These are phyloP conservation scores for Pythium angustatum DNA, from an alignment of 352 stramenopile species.

Conservation along the genomic window DNA sequence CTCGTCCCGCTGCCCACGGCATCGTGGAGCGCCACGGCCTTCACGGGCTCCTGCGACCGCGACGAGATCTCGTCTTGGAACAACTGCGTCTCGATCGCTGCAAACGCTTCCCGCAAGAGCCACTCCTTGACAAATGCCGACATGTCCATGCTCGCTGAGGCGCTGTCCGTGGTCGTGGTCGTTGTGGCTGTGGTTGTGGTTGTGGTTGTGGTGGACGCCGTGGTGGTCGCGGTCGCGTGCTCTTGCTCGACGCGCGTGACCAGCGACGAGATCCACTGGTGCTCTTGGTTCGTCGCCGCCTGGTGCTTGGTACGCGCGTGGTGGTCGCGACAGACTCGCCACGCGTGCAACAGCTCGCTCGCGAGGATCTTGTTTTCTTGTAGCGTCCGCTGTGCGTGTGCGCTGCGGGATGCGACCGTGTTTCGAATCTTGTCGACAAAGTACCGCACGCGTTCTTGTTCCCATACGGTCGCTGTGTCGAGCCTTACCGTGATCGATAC, in stretches of 20 bases:
- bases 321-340: conserved; percentile 49
- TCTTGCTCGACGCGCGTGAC: conserved; percentile 46
- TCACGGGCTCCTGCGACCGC: conserved; percentile 49
- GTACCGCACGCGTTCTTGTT: conserved; percentile 37
- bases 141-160: conserved; percentile 38
- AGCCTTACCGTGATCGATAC: conserved; percentile 73
- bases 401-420: conserved; percentile 28
- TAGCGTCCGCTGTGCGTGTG: conserved; percentile 14
- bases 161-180: neutral
- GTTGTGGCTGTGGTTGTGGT: neutral
- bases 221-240: neutral
- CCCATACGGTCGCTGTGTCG: conserved; percentile 47
- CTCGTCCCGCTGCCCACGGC: conserved; percentile 54
- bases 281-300: conserved; percentile 27
- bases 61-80: conserved; percentile 48
- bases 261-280: conserved; percentile 47
- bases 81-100: conserved; percentile 49
- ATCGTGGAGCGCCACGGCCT: conserved; percentile 46
- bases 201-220: neutral
- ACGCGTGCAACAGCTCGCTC: conserved; percentile 52
- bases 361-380: conserved; percentile 34
- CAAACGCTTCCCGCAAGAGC: conserved; percentile 73
- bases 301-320: conserved; percentile 23
- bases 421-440: conserved; percentile 51
- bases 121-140: conserved; percentile 77